phyloP scores from a whole-genome alignment of 306 rosid genomes.

The Sesbania bispinosa region DNA sequence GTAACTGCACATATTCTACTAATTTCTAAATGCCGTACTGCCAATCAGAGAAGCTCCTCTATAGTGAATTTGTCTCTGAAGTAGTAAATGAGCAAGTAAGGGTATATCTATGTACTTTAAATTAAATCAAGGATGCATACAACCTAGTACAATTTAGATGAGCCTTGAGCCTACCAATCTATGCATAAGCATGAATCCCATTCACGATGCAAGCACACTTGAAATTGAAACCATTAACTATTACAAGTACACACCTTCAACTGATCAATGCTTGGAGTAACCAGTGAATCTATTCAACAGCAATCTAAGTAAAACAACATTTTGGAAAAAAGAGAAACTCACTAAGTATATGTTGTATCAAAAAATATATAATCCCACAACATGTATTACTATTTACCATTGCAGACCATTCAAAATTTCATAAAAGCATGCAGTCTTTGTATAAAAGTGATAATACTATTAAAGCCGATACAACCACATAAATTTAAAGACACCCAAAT shows the following conservation, averaged over 20 bases:
- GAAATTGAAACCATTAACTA: slow-evolving; percentile 4
- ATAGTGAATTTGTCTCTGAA: background rate
- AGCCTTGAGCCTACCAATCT: background rate
- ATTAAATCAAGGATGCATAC: background rate
- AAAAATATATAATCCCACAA: background rate
- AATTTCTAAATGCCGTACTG: slow-evolving; percentile 13
- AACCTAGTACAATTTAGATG: background rate
- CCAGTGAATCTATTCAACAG: background rate
- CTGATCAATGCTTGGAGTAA: background rate
- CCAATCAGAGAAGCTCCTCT: background rate
- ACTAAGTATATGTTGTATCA: background rate
- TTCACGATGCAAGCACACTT: background rate
- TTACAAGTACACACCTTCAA: slow-evolving; percentile 7
- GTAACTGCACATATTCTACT: background rate
- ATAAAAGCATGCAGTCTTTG: background rate
- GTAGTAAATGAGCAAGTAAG: background rate
- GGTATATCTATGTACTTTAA: background rate
- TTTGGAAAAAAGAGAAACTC: background rate
- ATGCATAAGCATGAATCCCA: slow-evolving; percentile 6
- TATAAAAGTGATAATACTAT: background rate
- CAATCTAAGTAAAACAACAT: background rate
- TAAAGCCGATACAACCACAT: background rate
- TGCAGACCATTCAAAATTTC: slow-evolving; percentile 11
- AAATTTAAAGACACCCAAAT: background rate
- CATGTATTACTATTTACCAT: background rate